Conservation (phyloP, 495 filamentous ascomycete species). For the Chlorociboria aeruginascens region DNA sequence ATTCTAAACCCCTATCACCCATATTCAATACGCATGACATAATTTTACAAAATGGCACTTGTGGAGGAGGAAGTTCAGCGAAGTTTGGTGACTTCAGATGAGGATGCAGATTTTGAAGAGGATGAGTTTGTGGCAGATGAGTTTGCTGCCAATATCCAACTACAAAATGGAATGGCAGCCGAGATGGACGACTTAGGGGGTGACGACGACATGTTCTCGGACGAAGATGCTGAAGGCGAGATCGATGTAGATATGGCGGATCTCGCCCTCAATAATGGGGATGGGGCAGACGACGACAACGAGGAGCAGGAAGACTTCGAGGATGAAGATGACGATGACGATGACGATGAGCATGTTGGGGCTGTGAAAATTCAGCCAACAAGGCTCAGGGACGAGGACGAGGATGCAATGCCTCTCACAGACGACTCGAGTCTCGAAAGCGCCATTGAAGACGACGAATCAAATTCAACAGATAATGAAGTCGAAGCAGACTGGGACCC, state of each 20-base stretch:
- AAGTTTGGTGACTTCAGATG: conserved; percentile 20
- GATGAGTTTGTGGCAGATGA: conserved; percentile 37
- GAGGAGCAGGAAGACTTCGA: conserved; percentile 32
- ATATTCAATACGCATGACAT: conserved; percentile 12
- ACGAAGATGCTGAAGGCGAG: conserved; percentile 31
- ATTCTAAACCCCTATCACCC: neutral
- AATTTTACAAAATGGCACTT: conserved; percentile 11
- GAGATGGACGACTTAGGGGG: conserved; percentile 31
- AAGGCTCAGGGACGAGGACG: conserved; percentile 34
- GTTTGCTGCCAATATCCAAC: conserved; percentile 21
- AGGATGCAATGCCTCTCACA: conserved; percentile 25
- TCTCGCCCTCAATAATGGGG: conserved; percentile 22
- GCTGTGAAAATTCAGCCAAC: conserved; percentile 60
- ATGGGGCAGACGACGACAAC: conserved; percentile 27
- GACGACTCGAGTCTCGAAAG: conserved; percentile 29
- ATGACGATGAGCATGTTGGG: conserved; percentile 54
- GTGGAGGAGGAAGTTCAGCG: conserved; percentile 19
- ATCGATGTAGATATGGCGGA: conserved; percentile 27
- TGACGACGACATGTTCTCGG: conserved; percentile 21
- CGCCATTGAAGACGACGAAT: conserved; percentile 17
- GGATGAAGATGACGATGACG: conserved; percentile 46
- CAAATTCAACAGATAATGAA: conserved; percentile 27
- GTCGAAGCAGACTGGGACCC: conserved; percentile 38
- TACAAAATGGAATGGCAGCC: conserved; percentile 23
- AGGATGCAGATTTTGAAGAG: conserved; percentile 38